Evolutionary conservation across 1,139 yeast species (phyloP).

Genomic region (Geotrichum restrictum): DNA sequence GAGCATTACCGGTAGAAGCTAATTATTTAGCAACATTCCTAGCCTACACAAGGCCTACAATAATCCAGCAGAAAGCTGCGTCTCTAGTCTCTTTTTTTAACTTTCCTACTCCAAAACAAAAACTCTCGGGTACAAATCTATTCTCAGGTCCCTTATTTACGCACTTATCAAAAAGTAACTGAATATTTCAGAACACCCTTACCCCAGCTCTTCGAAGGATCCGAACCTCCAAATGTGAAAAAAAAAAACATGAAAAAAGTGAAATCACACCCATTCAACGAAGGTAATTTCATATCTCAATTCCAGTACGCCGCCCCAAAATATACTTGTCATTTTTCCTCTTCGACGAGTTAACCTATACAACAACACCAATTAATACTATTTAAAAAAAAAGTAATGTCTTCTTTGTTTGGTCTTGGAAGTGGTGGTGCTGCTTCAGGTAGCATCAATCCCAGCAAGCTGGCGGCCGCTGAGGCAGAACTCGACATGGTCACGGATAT

Average conservation of each 20-base stretch:
- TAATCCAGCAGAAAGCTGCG: too few species aligned
- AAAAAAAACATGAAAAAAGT: not conserved
- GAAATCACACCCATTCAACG: not conserved
- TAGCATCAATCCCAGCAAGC: conserved; percentile 44
- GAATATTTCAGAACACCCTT: not conserved
- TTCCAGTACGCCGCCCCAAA: too few species aligned
- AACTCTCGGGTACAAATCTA: too few species aligned
- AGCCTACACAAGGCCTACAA: too few species aligned
- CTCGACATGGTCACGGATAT: conserved; percentile 94
- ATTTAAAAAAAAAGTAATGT: conserved; percentile 28
- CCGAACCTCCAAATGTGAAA: not conserved
- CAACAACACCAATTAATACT: not conserved
- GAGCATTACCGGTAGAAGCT: too few species aligned
- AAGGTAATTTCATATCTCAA: not conserved
- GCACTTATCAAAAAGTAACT: too few species aligned
- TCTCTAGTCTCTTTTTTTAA: too few species aligned
- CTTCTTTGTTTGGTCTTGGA: conserved; percentile 87
- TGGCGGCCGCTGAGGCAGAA: conserved; percentile 78
- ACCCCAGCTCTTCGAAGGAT: not conserved
- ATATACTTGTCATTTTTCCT: too few species aligned
- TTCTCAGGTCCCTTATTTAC: too few species aligned
- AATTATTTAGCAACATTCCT: too few species aligned
- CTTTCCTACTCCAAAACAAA: too few species aligned
- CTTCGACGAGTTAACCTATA: not conserved
- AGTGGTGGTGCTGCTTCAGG: conserved; percentile 41